Evolutionary conservation across 495 filamentous ascomycete species (phyloP), one percentile per base, ranked within the genome.

Genomic region (Penicillium argentinense): DNA sequence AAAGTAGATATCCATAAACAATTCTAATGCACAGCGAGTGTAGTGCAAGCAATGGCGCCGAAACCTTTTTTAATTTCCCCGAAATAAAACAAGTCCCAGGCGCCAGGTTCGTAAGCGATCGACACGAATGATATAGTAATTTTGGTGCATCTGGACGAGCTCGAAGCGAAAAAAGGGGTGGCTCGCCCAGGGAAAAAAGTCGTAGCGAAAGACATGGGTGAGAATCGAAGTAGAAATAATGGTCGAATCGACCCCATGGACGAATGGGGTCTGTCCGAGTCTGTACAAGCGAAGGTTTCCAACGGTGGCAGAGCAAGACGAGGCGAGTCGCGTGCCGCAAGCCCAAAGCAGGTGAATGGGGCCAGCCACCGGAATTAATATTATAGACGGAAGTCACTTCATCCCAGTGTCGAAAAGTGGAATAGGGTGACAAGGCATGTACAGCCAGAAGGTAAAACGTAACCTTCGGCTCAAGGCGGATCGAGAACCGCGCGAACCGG

Each of bases 241-340:
- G 30, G 21, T 24, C 30, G 34, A 48, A 56, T 42, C 51, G 46
- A 43, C 42, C 47, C 29, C 17, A n/a, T n/a, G n/a, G n/a, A n/a
- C n/a, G 8, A 24, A 19, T 0, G 38, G 43, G 36, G 42, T 43
- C 39, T 12, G 42, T 42, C 53, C 49, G 30, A 34, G 49, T 56
- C 57, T 67, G 63, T 64, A 67, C 62, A 75, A 73, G 67, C 70
- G 72, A 73, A 64, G 42, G 70, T 69, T 62, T 69, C 60, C 63
- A 55, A 54, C 59, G 43, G 58, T 60, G 53, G 42, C 40, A 36
- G 41, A 39, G 49, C 42, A 47, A 36, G 40, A 56, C 42, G 50
- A 36, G 40, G 59, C 21, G 41, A 36, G 37, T 39, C 45, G 40
- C 48, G 48, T 44, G 42, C 45, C 54, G 23, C 37, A 54, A 45